Base-by-base conservation (phyloP, 441 rosid genomes). In the Arabidopsis lyrata region DNA sequence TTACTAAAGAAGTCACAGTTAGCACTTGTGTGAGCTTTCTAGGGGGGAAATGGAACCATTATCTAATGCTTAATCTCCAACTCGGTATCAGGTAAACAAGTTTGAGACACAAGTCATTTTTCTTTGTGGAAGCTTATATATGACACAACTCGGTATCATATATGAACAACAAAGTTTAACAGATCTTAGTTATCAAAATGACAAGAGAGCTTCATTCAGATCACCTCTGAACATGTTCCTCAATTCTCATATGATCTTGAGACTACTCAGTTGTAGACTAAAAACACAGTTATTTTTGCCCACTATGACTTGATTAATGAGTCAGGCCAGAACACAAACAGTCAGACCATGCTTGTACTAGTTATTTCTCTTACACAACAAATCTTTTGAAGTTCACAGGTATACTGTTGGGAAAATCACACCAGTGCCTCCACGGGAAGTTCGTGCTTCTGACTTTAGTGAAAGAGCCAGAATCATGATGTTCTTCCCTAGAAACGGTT, bases 371-470 rank as follows among this genome's bases (percentile, higher is more conserved):
- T 66, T 65, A 70, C 69, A 45, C 39, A 24, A 24, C 41, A 73
- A 32, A 31, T 62, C 66, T 70, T 74, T 84, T 81, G 80, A 90
- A 87, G 85, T 74, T 82, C 76, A 65, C 92, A 95, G 99, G 87
- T 95, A 95, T 60, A 93, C 97, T 58, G 96, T 91, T 76, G 96
- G 99, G 31, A 95, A 95, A 87, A 92, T 93, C 77, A 93, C 97
- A 22, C 97, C 99, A 31, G 96, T 91, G 67, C 98, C 93, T 36
- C 83, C 55, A 78, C 96, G 96, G 64, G 98, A 92, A 72, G 97
- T 93, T 79, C 91, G 97, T 61, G 75, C 84, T 57, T 91, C 98
- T 63, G 98, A 95, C 87, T 95, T 92, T 79, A 85, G 94, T 67
- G 86, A 87, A 66, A 91, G 85, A 78, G 99, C 99, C 59, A 84